Base-by-base conservation (phyloP, 2,329 filamentous ascomycete species). In the Calonectria honghensis region DNA sequence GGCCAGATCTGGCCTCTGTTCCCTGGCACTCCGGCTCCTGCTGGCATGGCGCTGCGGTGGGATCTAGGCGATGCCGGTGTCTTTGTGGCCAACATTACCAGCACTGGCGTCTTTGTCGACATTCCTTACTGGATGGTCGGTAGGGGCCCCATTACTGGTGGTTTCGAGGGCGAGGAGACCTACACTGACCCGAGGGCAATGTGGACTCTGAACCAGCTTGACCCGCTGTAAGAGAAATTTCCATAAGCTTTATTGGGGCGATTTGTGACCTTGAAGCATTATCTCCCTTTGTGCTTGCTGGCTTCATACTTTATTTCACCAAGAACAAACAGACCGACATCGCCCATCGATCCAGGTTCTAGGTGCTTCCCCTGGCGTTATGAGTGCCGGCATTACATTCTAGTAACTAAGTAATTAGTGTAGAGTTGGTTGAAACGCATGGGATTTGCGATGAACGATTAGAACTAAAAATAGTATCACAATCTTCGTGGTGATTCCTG, bases 151-250 rank as follows among this genome's bases (percentile, higher is more conserved):
- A 35, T 61, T 10, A 61, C 57, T 20, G 57, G 57, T 7, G 57
- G 57, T 4, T 61, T 61, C 14, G 57, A 61, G 16, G 57, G 57
- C 3, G n/a, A 20, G 35, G 57, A 61, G 24, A 27, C 20, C 6
- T 61, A 61, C n/a, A 29, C 57, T 29, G 57, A 61, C 13, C 13
- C 13, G n/a, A 61, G 10, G 3, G 57, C n/a, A 3, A 27, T 61
- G 35, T 61, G 57, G 57, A 39, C 57, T 10, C 31, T 61, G 6
- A 61, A 61, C 57, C 57, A 61, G 24, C 57, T 61, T n/a, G 31
- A n/a, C 11, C 57, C 11, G 14, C 5, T 61, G 14, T 41, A 11
- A 24, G 4, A 14, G 7, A 48, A 4, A 24, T 24, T 48, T 18
- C 24, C 6, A 24, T 4, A 24, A 24, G 10, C 13, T 48, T 13